Base-by-base conservation (phyloP, 164 flowering plant genomes). In the Sextonia rubra region DNA sequence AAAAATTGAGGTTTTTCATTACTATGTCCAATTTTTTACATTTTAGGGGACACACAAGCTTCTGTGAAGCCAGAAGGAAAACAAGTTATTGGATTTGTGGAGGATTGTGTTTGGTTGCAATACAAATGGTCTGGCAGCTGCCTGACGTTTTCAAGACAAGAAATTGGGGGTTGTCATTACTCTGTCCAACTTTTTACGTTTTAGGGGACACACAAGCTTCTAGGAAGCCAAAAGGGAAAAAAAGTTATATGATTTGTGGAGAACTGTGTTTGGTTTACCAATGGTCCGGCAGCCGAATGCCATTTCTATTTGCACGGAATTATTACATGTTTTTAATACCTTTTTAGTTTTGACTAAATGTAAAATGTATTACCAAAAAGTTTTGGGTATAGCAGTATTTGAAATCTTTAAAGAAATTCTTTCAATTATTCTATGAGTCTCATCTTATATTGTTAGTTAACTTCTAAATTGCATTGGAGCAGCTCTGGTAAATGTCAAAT, bases 401-500 rank as follows among this genome's bases (percentile, higher is more conserved):
- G 18, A 20, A 11, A 61, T 3, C 64, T 22, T 7, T 61, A 61
- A 4, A 24, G 64, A 61, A 11, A 24, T 61, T 61, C 26, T 24
- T 11, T 61, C 12, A 24, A 61, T 37, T 8, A 6, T 6, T 47
- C 25, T 32, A 15, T 52, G 6, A 20, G 58, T 52, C n/a, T 52
- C 44, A 37, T 37, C 58, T 52, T 52, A 20, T 52, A 52, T 52
- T 4, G 14, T 52, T 52, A 15, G 14, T 14, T n/a, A 58, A 56
- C 47, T 18, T 70, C n/a, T 70, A 20, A n/a, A 18, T 70, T 60
- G 11, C 22, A 20, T 20, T n/a, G 26, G 77, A 79, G 73, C 82
- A 92, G 97, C 80, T 92, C 97, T 80, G 90, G 92, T 15, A 90
- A 84, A 74, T 92, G 97, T 76, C 97, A 92, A 82, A 88, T 90